Base-by-base conservation (phyloP, 495 filamentous ascomycete genomes). In the Parachaetomium inaequale region DNA sequence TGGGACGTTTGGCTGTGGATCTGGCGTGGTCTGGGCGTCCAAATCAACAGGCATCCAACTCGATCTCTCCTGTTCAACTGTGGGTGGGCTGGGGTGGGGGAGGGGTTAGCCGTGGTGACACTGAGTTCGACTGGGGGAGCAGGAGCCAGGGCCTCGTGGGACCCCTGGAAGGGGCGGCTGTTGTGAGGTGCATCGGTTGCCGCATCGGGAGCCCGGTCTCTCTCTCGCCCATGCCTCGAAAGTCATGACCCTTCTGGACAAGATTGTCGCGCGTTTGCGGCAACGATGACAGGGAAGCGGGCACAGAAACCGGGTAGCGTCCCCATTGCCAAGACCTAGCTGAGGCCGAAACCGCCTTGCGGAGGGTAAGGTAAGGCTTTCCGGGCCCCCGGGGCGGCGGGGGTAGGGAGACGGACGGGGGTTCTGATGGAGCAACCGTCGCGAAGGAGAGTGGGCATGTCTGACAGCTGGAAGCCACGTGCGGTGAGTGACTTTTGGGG, bases 341-440 rank as follows among this genome's bases (percentile, higher is more conserved):
- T 66, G 64, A 66, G 47, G 50, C 34, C 40, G 34, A 47, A 59
- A 46, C 31, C 49, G 50, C 53, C 53, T 61, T 61, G 55, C 7
- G 63, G 50, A 52, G 34, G 63, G 54, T 38, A 66, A 62, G 53
- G 64, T 59, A 62, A 66, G 64, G 64, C 64, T 54, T 66, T 62
- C 54, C 49, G 26, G 43, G 42, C 26, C 25, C 15, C 7, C 19
- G 10, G 15, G 42, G 7, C 42, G 15, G 19, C 10, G 49, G 46
- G 45, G 21, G 36, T 38, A 26, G 63, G 58, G 46, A 12, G 6
- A 23, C 14, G 59, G 55, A 40, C n/a, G 19, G 29, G 53, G 45
- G 32, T 45, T 67, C 65, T 25, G 65, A 63, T 67, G 53, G 46
- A 70, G 65, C 61, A 70, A 67, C 60, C 40, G 40, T 69, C 67